Base-by-base conservation (phyloP, 1,284 basidiomycete genomes). In the Ceratobasidium sp. region DNA sequence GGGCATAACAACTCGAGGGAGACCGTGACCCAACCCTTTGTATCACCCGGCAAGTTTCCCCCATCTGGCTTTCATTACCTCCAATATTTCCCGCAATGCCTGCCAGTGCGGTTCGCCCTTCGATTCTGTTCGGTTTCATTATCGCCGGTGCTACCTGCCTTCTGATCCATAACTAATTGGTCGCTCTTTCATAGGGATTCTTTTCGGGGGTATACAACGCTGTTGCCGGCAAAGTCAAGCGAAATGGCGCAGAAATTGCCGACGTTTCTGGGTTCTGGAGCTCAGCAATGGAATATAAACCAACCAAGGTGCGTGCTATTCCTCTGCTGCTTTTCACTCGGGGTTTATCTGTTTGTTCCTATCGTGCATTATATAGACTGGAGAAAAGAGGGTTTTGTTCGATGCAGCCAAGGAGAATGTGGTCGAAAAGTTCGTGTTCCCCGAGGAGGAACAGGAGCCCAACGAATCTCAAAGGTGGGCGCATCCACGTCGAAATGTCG, bases 141-240 rank as follows among this genome's bases (percentile, higher is more conserved):
- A 29, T 57, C 8, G 52, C 52, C n/a, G 52, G 22, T 54, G 52
- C n/a, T 54, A n/a, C 15, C 25, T 7, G 19, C 34, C 6, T 34
- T 46, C 9, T 57, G 29, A 64, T 52, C 32, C 22, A n/a, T 49
- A 0, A 37, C 22, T 64, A 40, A 40, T 34, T 56, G 52, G 22
- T 25, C 37, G 37, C 34, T 34, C 46, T 57, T 37, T 64, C n/a
- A 49, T 43, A 95, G 94, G 97, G 97, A 32, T 99, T 97, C 89
- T 98, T 98, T 83, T 96, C 95, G 0, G 97, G 97, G 19, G 94
- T 93, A 34, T 99, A 99, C 86, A 99, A 99, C 82, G 91, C 92
- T 32, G 91, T 99, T 77, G 84, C 89, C 4, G 98, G 97, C 43
- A 90, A 91, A 79, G 89, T 99, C 79, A 91, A 91, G 79, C 88